Base-by-base conservation (phyloP, 768 basidiomycete genomes). In the Hortiboletus campestris region DNA sequence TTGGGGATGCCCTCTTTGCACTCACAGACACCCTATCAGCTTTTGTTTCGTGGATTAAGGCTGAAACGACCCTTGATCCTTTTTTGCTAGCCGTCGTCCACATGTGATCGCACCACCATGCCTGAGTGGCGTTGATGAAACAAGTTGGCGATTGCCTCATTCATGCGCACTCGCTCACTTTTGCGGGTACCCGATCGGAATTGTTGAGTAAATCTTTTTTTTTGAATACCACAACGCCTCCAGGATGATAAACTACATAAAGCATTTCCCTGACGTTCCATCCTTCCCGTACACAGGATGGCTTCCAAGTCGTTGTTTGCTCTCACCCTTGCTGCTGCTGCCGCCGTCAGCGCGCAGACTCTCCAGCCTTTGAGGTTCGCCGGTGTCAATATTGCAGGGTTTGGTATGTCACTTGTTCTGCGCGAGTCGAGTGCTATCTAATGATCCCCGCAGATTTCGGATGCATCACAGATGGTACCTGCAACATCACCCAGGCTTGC, bases 351-450 rank as follows among this genome's bases (percentile, higher is more conserved):
- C 19, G 70, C 53, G 4, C 64, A 69, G 11, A 40, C 54, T 25
- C 46, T 17, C 39, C 54, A 20, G 50, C 55, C 57, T 31, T 65
- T 81, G 29, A 60, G 61, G 44, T 75, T 76, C 49, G 70, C 70
- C 7, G 80, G 82, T 46, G 73, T 83, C 22, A 82, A 83, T 63
- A 82, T 83, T 47, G 71, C 80, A 31, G 81, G 82, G 3, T 82
- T 80, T 57, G 81, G 68, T 69, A 43, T 14, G 46, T 32, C 1
- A 17, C 17, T 14, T 32, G 4, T 48, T 46, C 6, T 12, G 13
- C 7, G 0, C 13, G 4, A 42, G 7, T 22, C 2, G 5, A 49
- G 6, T 9, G 4, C 19, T n/a, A 25, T 38, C 12, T 52, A 38
- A 57, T 5, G 17, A 42, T 25, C 36, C 41, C 10, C 13, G 9